Conservation (phyloP, 306 rosid species). For the Trifolium subterraneum region DNA sequence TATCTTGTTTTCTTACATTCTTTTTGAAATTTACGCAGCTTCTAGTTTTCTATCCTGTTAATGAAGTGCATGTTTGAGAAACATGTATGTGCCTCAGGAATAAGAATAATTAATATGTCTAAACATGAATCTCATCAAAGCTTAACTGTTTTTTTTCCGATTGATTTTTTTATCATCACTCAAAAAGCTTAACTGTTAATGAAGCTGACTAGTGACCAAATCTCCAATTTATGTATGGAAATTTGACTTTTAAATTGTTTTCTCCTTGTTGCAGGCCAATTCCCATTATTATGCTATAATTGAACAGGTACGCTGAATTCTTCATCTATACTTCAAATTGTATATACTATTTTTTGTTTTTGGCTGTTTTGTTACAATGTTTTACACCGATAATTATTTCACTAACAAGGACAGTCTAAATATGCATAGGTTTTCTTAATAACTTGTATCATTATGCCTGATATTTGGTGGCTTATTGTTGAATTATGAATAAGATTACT, state of each 20-base stretch:
- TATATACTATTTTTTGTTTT: constrained; percentile 1
- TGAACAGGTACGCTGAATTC: constrained; percentile 80
- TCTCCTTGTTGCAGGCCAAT: constrained; percentile 84
- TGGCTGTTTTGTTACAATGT: constrained; percentile 1
- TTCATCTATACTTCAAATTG: constrained; percentile 37
- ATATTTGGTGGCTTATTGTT: constrained; percentile 16
- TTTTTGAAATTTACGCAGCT: not conserved
- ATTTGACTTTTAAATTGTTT: constrained; percentile 39
- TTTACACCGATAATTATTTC: constrained; percentile 10
- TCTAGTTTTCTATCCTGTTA: not conserved
- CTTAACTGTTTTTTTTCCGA: too few relatives aligned
- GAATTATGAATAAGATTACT: constrained; percentile 29
- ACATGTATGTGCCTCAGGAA: not conserved
- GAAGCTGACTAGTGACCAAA: not conserved
- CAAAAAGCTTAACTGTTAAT: constrained; percentile 21
- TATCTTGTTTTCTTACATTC: constrained; percentile 10
- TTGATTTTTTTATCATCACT: too few relatives aligned
- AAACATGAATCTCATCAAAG: constrained; percentile 11
- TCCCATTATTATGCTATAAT: constrained; percentile 91
- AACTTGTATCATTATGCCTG: not conserved
- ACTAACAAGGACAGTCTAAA: constrained; percentile 14
- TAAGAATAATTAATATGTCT: constrained; percentile 19
- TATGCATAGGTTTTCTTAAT: constrained; percentile 20
- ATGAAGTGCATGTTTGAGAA: too few relatives aligned
- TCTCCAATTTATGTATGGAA: constrained; percentile 27